These are phyloP conservation scores for Cladosporium sp. DNA, from an alignment of 2,329 filamentous ascomycete genomes.

Conservation along the genomic window DNA sequence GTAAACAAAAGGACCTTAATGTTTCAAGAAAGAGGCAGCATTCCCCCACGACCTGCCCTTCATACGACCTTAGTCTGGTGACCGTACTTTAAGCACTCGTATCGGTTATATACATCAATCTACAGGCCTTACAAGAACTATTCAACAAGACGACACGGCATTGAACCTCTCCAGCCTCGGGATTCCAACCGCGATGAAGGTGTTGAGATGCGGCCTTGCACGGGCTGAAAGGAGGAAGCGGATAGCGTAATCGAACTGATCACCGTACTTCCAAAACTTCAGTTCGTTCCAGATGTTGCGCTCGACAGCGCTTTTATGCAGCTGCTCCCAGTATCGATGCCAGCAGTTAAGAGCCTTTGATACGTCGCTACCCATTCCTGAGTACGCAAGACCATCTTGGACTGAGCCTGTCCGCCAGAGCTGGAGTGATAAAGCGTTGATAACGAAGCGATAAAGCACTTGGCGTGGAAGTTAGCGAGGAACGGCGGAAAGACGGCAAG, in stretches of 20 bases:
- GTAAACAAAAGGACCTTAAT: too few species aligned
- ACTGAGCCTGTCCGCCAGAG: not conserved
- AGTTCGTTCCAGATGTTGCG: conserved; percentile 6
- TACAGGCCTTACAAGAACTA: too few species aligned
- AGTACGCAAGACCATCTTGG: not conserved
- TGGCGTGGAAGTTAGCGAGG: not conserved
- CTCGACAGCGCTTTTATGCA: conserved; percentile 8
- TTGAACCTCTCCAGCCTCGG: not conserved
- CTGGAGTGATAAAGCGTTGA: not conserved
- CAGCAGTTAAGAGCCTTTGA: conserved; percentile 13
- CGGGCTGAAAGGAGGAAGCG: conserved; percentile 10
- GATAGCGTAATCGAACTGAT: conserved; percentile 16
- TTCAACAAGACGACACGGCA: not conserved
- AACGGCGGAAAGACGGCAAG: not conserved
- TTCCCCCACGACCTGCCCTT: too few species aligned
- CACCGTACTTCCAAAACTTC: conserved; percentile 16
- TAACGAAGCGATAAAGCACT: not conserved
- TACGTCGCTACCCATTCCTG: not conserved
- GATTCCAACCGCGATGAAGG: not conserved
- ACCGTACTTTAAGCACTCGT: too few species aligned
- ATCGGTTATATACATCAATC: too few species aligned
- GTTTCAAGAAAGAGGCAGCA: too few species aligned
- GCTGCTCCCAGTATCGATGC: conserved; percentile 12
- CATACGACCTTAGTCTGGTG: too few species aligned
- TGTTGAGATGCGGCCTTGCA: not conserved